phyloP scores from a whole-genome alignment of 805 yeast species.

The Suhomyces prunicola region DNA sequence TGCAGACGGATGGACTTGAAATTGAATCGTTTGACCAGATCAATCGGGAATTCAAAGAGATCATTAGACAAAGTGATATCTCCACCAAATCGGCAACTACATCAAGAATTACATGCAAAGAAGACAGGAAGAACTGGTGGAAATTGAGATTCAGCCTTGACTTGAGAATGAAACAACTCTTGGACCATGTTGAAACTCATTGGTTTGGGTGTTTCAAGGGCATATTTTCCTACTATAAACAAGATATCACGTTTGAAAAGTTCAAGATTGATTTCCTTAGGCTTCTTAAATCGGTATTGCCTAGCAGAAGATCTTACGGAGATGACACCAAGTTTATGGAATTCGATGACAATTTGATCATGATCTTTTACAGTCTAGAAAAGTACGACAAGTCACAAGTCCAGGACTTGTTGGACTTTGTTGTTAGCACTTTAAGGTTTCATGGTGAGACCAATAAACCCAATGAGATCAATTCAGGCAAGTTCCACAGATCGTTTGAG shows the following conservation, averaged over 20 bases:
- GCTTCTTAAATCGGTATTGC: slow-evolving; percentile 13
- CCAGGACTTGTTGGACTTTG: slow-evolving; percentile 62
- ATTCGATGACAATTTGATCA: slow-evolving; percentile 17
- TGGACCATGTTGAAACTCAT: slow-evolving; percentile 53
- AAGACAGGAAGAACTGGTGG: slow-evolving; percentile 80
- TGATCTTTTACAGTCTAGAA: slow-evolving; percentile 17
- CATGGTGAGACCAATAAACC: slow-evolving; percentile 65
- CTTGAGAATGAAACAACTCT: slow-evolving; percentile 46
- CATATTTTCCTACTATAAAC: slow-evolving; percentile 43
- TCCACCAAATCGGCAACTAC: slow-evolving; percentile 58
- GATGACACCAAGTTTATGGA: slow-evolving; percentile 6
- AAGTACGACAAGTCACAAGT: slow-evolving; percentile 29
- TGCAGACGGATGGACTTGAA: slow-evolving; percentile 36
- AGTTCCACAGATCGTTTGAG: slow-evolving; percentile 51
- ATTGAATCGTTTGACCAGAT: slow-evolving; percentile 43
- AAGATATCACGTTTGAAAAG: slow-evolving; percentile 14
- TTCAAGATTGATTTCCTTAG: slow-evolving; percentile 18
- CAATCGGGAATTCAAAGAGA: slow-evolving; percentile 23
- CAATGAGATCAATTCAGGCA: slow-evolving; percentile 62
- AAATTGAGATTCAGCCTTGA: slow-evolving; percentile 61
- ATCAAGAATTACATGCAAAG: slow-evolving; percentile 48
- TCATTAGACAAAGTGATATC: slow-evolving; percentile 59
- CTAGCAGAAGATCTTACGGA: slow-evolving; percentile 7
- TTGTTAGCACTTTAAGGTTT: slow-evolving; percentile 56
- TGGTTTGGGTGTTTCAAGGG: slow-evolving; percentile 83